Evolutionary conservation across 2,329 filamentous ascomycete genomes (phyloP), one percentile per base, ranked within the genome.

Genomic region (Zymoseptoria pseudotritici): DNA sequence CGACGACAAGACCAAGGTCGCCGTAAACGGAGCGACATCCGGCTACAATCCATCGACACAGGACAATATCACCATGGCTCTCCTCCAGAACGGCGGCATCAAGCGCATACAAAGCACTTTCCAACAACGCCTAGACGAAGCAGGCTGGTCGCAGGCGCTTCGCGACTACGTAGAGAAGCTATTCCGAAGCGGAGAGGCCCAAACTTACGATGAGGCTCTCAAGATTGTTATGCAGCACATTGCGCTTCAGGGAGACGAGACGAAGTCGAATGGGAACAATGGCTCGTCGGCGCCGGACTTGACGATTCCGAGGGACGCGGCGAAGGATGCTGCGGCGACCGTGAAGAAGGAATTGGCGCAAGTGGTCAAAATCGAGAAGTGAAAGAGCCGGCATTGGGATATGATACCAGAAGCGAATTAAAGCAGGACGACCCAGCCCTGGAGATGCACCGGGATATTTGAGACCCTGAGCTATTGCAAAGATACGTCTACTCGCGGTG

Each of bases 111-210:
- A 85, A 67, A 67, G 74, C 46, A 77, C 78, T 1, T 76, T 86
- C 24, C 76, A 80, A 60, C 78, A 83, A 67, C 78, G 79, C 21
- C 77, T 86, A 10, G 79, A 83, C 66, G 77, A 81, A 57, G 73
- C 76, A n/a, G 83, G 83, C 65, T 87, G 83, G 83, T 80, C 81
- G 50, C 78, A 83, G 66, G 76, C 77, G 26, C 76, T 87, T 61
- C 79, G 79, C 59, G 75, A 74, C 53, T 79, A 86, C 61, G 77
- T 83, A 19, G 78, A 79, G 53, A 76, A 81, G 58, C 77, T 86
- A 50, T 79, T 86, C 58, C 80, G 83, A 65, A 80, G 78, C 24
- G 83, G 83, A 53, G 79, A 83, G 58, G 82, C 80, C 68, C 79
- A 78, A 58, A 83, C 78, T 31, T 83, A 82, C 65, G 79, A 82